phyloP scores from a whole-genome alignment of 495 filamentous ascomycete species.

The Staphylotrichum tortipilum region DNA sequence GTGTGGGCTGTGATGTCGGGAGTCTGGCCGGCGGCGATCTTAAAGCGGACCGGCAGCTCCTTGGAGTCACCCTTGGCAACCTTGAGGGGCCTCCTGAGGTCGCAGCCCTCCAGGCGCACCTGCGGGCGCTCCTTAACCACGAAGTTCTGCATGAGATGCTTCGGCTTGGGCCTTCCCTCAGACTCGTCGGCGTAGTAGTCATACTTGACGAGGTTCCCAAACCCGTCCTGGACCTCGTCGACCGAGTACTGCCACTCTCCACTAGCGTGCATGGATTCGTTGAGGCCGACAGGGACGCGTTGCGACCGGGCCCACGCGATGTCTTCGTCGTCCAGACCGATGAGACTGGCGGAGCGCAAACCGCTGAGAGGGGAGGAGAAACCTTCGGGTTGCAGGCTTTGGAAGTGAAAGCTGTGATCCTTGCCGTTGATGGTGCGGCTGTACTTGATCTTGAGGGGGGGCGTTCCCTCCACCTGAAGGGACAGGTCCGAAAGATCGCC shows the following conservation, averaged over 20 bases:
- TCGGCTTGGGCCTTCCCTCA: slow-evolving; percentile 47
- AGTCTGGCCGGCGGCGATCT: slow-evolving; percentile 47
- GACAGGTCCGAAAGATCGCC: slow-evolving; percentile 80
- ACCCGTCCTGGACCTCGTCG: slow-evolving; percentile 83
- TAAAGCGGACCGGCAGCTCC: slow-evolving; percentile 64
- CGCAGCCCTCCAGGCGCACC: slow-evolving; percentile 62
- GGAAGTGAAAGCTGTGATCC: slow-evolving; percentile 69
- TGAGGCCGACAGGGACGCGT: slow-evolving; percentile 66
- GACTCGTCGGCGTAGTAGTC: slow-evolving; percentile 55
- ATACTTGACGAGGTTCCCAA: slow-evolving; percentile 81
- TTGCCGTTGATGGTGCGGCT: slow-evolving; percentile 70
- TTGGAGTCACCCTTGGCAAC: slow-evolving; percentile 63
- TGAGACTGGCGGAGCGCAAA: slow-evolving; percentile 45
- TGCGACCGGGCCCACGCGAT: slow-evolving; percentile 74
- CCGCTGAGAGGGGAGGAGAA: slow-evolving; percentile 63
- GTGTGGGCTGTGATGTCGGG: slow-evolving; percentile 48
- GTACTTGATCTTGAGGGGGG: slow-evolving; percentile 88
- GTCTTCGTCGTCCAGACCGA: slow-evolving; percentile 49
- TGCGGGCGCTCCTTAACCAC: slow-evolving; percentile 79
- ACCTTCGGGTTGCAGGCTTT: slow-evolving; percentile 85
- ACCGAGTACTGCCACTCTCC: slow-evolving; percentile 85
- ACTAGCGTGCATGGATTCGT: slow-evolving; percentile 69
- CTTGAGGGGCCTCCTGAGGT: slow-evolving; percentile 68
- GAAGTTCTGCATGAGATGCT: slow-evolving; percentile 65
- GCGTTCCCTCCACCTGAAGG: slow-evolving; percentile 75